Base-by-base conservation (phyloP, 257 asterid genomes). In the Primulina tabacum region DNA sequence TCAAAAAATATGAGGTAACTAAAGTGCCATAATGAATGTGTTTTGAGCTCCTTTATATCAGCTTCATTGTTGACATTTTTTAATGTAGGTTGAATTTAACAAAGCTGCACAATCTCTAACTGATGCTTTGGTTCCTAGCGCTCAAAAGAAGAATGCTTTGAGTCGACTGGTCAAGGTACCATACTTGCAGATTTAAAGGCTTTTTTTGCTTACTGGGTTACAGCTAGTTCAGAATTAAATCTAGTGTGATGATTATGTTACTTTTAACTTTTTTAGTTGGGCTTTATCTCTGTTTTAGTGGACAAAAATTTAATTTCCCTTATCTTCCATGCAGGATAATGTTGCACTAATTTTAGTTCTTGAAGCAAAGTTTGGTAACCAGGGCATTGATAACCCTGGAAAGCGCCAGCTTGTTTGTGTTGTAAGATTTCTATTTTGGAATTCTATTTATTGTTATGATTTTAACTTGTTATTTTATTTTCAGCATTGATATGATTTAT, bases 391-490 rank as follows among this genome's bases (percentile, higher is more conserved):
- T 70, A 85, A 85, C 77, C 88, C 84, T 24, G 96, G 91, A 58
- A 89, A 89, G 82, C 96, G 95, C 61, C 99, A 94, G 84, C 97
- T 94, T 64, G 90, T 94, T 53, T 94, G 99, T 83, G 97, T 94
- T 91, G 99, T 94, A 17, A 50, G 57, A 50, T 50, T 14, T 17
- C 21, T 17, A 16, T 50, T 43, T 16, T 50, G 21, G 21, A 50
- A 4, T 50, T 16, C 18, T 50, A 50, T 16, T 16, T 5, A 50
- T 17, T 50, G 17, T 16, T 16, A 50, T 6, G 21, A 50, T 50
- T 50, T 50, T 50, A 50, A 17, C 57, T 50, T 50, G 57, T 50
- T 3, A 43, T 43, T 50, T 12, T 50, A 5, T 5, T 50, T 50
- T 50, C 8, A 50, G 21, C 57, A 50, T 17, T 50, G 14, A 50